Base-by-base conservation (phyloP, 768 basidiomycete species). In the Exidia glandulosa region DNA sequence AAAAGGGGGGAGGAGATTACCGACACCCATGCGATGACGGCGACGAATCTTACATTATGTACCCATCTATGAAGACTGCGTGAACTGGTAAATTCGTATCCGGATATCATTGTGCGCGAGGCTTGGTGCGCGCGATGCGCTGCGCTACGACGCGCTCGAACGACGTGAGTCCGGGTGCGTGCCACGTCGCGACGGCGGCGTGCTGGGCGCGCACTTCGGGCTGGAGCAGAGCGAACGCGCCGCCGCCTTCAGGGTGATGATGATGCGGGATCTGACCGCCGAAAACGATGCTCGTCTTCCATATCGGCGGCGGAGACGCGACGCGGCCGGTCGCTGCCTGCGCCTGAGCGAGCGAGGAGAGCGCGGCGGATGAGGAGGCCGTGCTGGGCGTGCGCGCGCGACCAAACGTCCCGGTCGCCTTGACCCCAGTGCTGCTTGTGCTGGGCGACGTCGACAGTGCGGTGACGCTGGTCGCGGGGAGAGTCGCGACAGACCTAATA, bases 401-500 rank as follows among this genome's bases (percentile, higher is more conserved):
- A 23, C 41, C 41, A 19, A 45, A 45, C 16, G 41, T 45, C 6
- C 41, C 41, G 41, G 16, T 45, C 41, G 23, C 41, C 19, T 45
- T 45, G 19, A 19, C 41, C 12, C 19, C 41, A 23, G 41, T 45
- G 3, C 41, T 45, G 41, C 41, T 45, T 23, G 41, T 23, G 41
- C 41, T 45, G 10, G 41, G 41, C 41, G 41, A 45, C 41, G 41
- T 45, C 10, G 56, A 34, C 19, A 57, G 25, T 14, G 60, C 37
- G 47, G 59, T 41, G 25, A 63, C 27, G 65, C 74, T 61, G 61
- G 75, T 69, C 45, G 69, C 70, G 19, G 86, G 80, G 57, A 87
- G 74, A 1, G 85, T 86, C 4, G 80, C 77, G 9, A 78, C 79
- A 16, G 86, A 86, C 48, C 75, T 79, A 3, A 77, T 72, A 56